Evolutionary conservation across 306 rosid genomes (phyloP).

Genomic region (Sphenostylis stenocarpa): DNA sequence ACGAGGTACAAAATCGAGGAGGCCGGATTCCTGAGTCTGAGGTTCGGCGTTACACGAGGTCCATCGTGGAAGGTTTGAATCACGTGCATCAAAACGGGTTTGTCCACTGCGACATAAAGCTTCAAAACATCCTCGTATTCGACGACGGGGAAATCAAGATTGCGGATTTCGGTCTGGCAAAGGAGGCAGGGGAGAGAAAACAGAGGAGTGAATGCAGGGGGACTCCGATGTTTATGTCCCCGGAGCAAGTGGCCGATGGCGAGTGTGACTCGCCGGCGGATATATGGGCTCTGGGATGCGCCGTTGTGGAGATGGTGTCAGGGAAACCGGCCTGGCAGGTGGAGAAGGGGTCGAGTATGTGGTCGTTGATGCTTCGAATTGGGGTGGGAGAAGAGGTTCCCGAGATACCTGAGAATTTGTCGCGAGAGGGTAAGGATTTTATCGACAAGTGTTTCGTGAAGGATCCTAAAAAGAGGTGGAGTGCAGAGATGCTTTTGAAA

Average conservation of each 20-base stretch:
- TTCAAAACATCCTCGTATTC: conserved; percentile 69
- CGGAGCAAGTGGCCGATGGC: conserved; percentile 66
- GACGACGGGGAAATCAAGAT: conserved; percentile 58
- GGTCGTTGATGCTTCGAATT: conserved; percentile 58
- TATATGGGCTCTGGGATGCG: conserved; percentile 84
- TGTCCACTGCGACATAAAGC: conserved; percentile 93
- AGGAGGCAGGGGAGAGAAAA: conserved; percentile 38
- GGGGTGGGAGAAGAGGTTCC: conserved; percentile 77
- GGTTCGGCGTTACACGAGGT: conserved; percentile 42
- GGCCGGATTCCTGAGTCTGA: conserved; percentile 56
- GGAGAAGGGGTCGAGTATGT: conserved; percentile 36
- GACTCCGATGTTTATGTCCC: conserved; percentile 89
- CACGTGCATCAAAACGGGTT: conserved; percentile 69
- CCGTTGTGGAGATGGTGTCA: conserved; percentile 71
- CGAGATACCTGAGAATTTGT: conserved; percentile 52
- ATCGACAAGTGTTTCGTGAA: conserved; percentile 63
- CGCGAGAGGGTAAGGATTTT: conserved; percentile 74
- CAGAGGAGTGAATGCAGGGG: conserved; percentile 65
- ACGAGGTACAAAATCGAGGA: conserved; percentile 46
- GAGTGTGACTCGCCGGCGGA: conserved; percentile 64
- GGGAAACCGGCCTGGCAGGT: conserved; percentile 75
- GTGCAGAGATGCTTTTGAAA: conserved; percentile 79
- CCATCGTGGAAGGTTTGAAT: conserved; percentile 57
- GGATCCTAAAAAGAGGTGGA: conserved; percentile 79
- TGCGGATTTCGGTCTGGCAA: conserved; percentile 84